phyloP scores from a whole-genome alignment of 495 filamentous ascomycete species.

The Amphirosellinia nigrospora region DNA sequence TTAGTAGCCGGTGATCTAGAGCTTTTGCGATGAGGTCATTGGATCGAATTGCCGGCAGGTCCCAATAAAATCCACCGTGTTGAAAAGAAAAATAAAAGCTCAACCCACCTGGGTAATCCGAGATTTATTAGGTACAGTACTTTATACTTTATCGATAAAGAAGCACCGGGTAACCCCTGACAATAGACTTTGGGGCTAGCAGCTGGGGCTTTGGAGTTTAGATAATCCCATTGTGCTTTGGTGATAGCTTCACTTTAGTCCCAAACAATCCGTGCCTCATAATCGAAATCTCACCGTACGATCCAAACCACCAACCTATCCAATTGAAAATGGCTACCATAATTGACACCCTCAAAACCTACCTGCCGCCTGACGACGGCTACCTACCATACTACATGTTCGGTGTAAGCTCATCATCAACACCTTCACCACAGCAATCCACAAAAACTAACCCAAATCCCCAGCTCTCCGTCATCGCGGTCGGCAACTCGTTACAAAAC shows the following conservation, averaged over 20 bases:
- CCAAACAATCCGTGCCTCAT: neutral
- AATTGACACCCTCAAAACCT: conserved; percentile 47
- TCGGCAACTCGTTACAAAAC: conserved; percentile 82
- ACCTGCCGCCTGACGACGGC: conserved; percentile 50
- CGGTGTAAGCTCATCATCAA: conserved; percentile 43
- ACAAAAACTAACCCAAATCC: neutral
- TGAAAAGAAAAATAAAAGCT: neutral
- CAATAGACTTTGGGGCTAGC: neutral
- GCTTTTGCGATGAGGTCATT: conserved; percentile 23
- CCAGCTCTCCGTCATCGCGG: conserved; percentile 76
- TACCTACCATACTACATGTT: conserved; percentile 56
- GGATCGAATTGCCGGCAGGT: neutral
- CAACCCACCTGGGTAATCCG: too few species aligned
- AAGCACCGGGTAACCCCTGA: neutral
- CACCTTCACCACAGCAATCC: neutral
- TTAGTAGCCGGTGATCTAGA: conserved; percentile 7
- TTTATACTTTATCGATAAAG: conserved; percentile 1
- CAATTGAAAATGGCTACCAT: conserved; percentile 19
- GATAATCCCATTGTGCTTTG: neutral
- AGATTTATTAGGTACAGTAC: too few species aligned
- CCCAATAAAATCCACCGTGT: conserved; percentile 3
- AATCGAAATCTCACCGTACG: neutral
- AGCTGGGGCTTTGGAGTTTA: neutral
- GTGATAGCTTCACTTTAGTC: neutral
- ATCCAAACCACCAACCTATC: neutral